phyloP scores from a whole-genome alignment of 2,329 filamentous ascomycete species.

The Colletotrichum chrysophilum region DNA sequence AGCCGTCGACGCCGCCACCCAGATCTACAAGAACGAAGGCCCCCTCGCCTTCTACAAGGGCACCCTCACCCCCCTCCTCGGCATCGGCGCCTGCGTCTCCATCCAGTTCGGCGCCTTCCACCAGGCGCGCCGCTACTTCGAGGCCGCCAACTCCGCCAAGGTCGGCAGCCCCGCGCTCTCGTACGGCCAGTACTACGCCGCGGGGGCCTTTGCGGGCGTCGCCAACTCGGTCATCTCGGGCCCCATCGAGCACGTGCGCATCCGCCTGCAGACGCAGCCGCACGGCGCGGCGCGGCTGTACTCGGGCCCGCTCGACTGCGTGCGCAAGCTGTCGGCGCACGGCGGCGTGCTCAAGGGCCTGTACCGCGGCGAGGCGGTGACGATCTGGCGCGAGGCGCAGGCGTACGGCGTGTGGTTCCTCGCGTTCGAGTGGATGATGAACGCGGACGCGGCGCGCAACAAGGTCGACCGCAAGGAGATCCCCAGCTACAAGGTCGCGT shows the following conservation, averaged over 20 bases:
- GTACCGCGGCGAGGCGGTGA: slow-evolving; percentile 88
- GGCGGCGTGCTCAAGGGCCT: slow-evolving; percentile 75
- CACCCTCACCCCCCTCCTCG: slow-evolving; percentile 90
- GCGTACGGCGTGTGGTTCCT: slow-evolving; percentile 97
- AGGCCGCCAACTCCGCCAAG: slow-evolving; percentile 72
- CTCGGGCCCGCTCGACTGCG: slow-evolving; percentile 85
- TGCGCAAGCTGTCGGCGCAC: slow-evolving; percentile 76
- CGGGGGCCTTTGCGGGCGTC: slow-evolving; percentile 91
- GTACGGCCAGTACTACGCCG: slow-evolving; percentile 86
- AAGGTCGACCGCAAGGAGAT: slow-evolving; percentile 77
- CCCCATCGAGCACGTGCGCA: slow-evolving; percentile 96
- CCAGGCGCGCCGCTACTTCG: slow-evolving; percentile 85
- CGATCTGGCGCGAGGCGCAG: slow-evolving; percentile 85
- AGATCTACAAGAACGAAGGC: slow-evolving; percentile 89
- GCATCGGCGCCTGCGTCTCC: slow-evolving; percentile 97
- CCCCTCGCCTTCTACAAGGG: slow-evolving; percentile 97
- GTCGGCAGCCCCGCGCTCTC: slow-evolving; percentile 62
- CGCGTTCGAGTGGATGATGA: slow-evolving; percentile 96
- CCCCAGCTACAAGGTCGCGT: slow-evolving; percentile 82
- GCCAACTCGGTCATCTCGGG: slow-evolving; percentile 88
- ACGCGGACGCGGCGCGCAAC: slow-evolving; percentile 82
- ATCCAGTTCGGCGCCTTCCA: slow-evolving; percentile 98
- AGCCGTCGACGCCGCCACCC: slow-evolving; percentile 79
- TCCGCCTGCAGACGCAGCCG: slow-evolving; percentile 94
- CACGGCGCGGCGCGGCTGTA: slow-evolving; percentile 84